These are phyloP conservation scores for Exophiala alcalophila DNA, from an alignment of 2,329 filamentous ascomycete genomes.

Conservation along the genomic window DNA sequence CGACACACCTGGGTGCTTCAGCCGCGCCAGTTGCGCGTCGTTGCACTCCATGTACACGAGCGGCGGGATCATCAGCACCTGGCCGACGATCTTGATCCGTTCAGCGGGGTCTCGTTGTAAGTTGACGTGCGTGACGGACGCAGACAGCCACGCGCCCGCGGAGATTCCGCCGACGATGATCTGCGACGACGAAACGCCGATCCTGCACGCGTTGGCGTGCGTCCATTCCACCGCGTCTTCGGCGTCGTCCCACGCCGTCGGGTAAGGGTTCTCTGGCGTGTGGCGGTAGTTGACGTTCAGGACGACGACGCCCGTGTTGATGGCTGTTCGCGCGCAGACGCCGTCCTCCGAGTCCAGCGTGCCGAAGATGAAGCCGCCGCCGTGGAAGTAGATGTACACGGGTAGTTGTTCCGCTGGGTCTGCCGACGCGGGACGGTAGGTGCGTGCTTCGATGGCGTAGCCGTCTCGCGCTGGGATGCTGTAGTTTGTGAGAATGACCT, in stretches of 20 bases:
- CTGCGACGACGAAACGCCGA: slow-evolving; percentile 42
- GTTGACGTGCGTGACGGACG: slow-evolving; percentile 34
- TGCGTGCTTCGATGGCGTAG: slow-evolving; percentile 45
- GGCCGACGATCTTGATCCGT: slow-evolving; percentile 44
- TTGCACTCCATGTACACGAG: slow-evolving; percentile 41
- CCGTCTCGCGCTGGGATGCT: slow-evolving; percentile 47
- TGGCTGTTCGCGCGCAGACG: slow-evolving; percentile 48
- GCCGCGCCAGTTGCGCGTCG: slow-evolving; percentile 35
- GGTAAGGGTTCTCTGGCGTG: slow-evolving; percentile 54
- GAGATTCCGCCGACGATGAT: slow-evolving; percentile 52
- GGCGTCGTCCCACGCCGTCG: slow-evolving; percentile 52
- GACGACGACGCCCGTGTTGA: slow-evolving; percentile 37
- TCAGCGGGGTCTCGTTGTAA: slow-evolving; percentile 28
- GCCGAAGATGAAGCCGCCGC: slow-evolving; percentile 58
- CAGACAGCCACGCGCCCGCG: slow-evolving; percentile 47
- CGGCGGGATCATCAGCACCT: slow-evolving; percentile 52
- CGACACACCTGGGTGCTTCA: slow-evolving; percentile 42
- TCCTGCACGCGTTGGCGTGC: slow-evolving; percentile 41
- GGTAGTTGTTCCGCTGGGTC: slow-evolving; percentile 41
- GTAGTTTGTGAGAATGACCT: slow-evolving; percentile 39
- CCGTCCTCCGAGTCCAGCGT: slow-evolving; percentile 54
- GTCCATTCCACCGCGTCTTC: slow-evolving; percentile 57
- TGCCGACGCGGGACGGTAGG: slow-evolving; percentile 42
- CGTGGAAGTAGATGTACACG: slow-evolving; percentile 53
- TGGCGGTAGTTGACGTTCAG: slow-evolving; percentile 60